Evolutionary conservation across 2,329 filamentous ascomycete genomes (phyloP), one percentile per base, ranked within the genome.

Genomic region (Coniochaeta sp.): DNA sequence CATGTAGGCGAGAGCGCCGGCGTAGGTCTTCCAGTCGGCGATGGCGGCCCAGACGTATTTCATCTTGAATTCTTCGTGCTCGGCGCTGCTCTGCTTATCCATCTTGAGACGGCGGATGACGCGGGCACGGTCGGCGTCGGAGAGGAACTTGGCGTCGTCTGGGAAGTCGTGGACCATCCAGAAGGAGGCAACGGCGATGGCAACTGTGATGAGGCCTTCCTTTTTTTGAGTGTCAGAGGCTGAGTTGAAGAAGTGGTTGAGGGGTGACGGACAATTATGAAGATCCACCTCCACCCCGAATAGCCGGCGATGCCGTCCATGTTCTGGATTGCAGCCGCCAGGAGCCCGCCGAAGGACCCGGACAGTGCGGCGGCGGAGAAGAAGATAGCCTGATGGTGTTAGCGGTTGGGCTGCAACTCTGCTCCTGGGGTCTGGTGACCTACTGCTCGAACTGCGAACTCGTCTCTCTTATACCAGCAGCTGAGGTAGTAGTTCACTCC

Each of bases 81-180:
- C 77, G 1, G 86, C 86, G n/a, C 82, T 86, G 9, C 81, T 76
- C 65, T 95, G 90, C 58, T 88, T 75, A 64, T 95, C 89, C 4
- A 72, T 65, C 48, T 79, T 79, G 9, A 95, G 74, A 3, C 90
- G 81, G 5, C 82, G 76, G n/a, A 90, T 70, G 0, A 94, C 86
- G 8, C 89, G 81, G 6, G 74, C 75, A 24, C 87, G 85, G 59
- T 95, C 89, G 9, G 80, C 76, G 1, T 80, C 75, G 0, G 80
- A 79, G 7, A 95, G 75, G 63, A 95, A 95, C 1, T 65, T 81
- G 20, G 88, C 89, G 52, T 87, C 77, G 55, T 87, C 85, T 0
- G 90, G 90, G 63, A 91, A 95, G 63, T 95, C 88, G 56, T 89
- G 82, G 1, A 95, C 87, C 71, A 87, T 81, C 83, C 84, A 91